Evolutionary conservation across 2,329 filamentous ascomycete genomes (phyloP).

Genomic region (Aureobasidium sp.): DNA sequence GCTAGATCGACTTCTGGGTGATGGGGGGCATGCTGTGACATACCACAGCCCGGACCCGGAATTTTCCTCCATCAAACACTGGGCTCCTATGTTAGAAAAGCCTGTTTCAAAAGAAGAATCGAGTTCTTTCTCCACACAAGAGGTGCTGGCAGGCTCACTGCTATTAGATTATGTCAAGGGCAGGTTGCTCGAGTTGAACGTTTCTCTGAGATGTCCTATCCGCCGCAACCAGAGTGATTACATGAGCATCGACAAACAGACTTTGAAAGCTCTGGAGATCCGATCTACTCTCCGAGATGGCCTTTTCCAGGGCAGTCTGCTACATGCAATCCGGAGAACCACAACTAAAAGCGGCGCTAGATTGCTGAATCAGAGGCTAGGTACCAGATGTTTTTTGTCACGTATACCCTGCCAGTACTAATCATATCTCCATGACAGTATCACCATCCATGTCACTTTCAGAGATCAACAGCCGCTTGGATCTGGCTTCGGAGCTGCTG

Average conservation of each 20-base stretch:
- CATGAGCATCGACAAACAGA: conserved; percentile 90
- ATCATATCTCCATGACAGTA: conserved; percentile 31
- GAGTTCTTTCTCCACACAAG: conserved; percentile 52
- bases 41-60: conserved; percentile 42
- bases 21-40: conserved; percentile 58
- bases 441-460: conserved; percentile 80
- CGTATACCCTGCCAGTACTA: not conserved
- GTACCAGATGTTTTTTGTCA: conserved; percentile 29
- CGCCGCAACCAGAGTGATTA: conserved; percentile 65
- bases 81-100: conserved; percentile 69
- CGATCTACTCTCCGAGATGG: conserved; percentile 77
- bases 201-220: conserved; percentile 75
- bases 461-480: conserved; percentile 68
- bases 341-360: conserved; percentile 86
- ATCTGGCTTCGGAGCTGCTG: conserved; percentile 71
- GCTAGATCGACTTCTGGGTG: conserved; percentile 24
- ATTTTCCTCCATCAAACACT: conserved; percentile 47
- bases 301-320: conserved; percentile 67
- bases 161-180: conserved; percentile 78
- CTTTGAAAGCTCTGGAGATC: conserved; percentile 80
- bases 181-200: conserved; percentile 64
- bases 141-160: conserved; percentile 67
- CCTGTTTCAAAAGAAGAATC: conserved; percentile 44
- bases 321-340: conserved; percentile 83
- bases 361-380: conserved; percentile 75